Evolutionary conservation across 1,284 basidiomycete genomes (phyloP), one percentile per base, ranked within the genome.

Genomic region (Phlebopus sp.): DNA sequence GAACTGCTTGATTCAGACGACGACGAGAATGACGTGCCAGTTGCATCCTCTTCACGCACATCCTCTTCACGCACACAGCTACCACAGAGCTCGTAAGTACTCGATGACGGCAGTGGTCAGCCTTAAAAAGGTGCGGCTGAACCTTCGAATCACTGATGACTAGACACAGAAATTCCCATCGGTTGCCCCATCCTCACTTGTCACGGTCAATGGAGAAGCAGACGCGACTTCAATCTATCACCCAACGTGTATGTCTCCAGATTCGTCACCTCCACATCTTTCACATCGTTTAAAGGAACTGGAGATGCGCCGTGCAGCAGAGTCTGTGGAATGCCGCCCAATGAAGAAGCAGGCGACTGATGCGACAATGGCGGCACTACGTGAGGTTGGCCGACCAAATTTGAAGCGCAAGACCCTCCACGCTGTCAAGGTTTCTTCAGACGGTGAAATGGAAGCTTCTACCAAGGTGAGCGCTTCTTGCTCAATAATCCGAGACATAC

Each of bases 381-480:
- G 52, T 13, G 42, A 15, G 8, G 47, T 61, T 1, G 38, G 44
- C 2, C 46, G 40, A 19, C 42, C 32, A 42, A 52, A 18, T 14
- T 30, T 57, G 34, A 68, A 67, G 46, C 59, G 63, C 30, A 66
- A 23, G 30, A n/a, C 21, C 3, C 19, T 3, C 0, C 57, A 66
- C 21, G 37, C 62, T 2, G 60, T 68, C 41, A 60, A 53, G 32
- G 56, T 68, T 30, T 55, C 57, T 5, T 66, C 63, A 19, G 64
- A 68, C 41, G 66, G 66, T 25, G 62, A 68, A 19, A 29, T 51
- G 5, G 64, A 66, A 18, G 34, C 2, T 10, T 50, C 57, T 23
- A n/a, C 27, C 25, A 64, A 64, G 47, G 62, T 64, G 10, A 15
- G 9, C 9, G 9, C 23, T 5, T 43, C 30, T 10, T 2, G 4